Conservation (phyloP, 768 basidiomycete species). For the Lepiota brunneoincarnata region DNA sequence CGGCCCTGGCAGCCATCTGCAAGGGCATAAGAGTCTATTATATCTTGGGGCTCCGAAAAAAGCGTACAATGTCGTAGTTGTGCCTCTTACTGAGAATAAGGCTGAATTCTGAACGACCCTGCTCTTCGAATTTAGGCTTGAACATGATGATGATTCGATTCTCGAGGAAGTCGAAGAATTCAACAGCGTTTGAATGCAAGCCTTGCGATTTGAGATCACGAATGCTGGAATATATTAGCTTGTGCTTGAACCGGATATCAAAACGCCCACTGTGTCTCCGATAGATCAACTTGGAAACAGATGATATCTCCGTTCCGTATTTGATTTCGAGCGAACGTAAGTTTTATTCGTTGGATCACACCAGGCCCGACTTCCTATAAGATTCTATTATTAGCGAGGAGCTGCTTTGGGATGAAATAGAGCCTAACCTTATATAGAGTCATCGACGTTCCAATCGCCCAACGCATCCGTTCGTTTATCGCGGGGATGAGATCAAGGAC, state of each 20-base stretch:
- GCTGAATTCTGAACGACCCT: slow-evolving; percentile 81
- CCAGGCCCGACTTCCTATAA: slow-evolving; percentile 96
- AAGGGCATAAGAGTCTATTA: slow-evolving; percentile 15
- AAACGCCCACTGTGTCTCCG: slow-evolving; percentile 83
- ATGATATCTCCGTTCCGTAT: slow-evolving; percentile 99
- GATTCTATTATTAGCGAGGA: not conserved
- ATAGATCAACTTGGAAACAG: slow-evolving; percentile 95
- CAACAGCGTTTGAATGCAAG: slow-evolving; percentile 84
- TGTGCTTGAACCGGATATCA: not conserved
- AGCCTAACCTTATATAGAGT: slow-evolving; percentile 86
- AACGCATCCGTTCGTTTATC: slow-evolving; percentile 95
- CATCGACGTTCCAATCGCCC: slow-evolving; percentile 88
- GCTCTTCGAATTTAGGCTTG: slow-evolving; percentile 88
- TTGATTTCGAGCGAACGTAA: slow-evolving; percentile 94
- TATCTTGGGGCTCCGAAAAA: slow-evolving; percentile 12
- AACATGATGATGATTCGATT: slow-evolving; percentile 96
- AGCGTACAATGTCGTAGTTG: slow-evolving; percentile 92
- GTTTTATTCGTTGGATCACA: slow-evolving; percentile 99
- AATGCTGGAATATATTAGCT: slow-evolving; percentile 43
- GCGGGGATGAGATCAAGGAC: slow-evolving; percentile 78
- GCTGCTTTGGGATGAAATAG: not conserved
- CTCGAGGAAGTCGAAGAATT: slow-evolving; percentile 97
- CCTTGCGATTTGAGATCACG: slow-evolving; percentile 88
- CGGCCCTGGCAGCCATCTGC: slow-evolving; percentile 92
- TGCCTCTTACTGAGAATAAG: slow-evolving; percentile 96